Percentiles rank a stretch among this genome's conserved stretches.
These are phyloP conservation scores for Claviceps humidiphila DNA, from an alignment of 2,329 filamentous ascomycete genomes.

Conservation along the genomic window DNA sequence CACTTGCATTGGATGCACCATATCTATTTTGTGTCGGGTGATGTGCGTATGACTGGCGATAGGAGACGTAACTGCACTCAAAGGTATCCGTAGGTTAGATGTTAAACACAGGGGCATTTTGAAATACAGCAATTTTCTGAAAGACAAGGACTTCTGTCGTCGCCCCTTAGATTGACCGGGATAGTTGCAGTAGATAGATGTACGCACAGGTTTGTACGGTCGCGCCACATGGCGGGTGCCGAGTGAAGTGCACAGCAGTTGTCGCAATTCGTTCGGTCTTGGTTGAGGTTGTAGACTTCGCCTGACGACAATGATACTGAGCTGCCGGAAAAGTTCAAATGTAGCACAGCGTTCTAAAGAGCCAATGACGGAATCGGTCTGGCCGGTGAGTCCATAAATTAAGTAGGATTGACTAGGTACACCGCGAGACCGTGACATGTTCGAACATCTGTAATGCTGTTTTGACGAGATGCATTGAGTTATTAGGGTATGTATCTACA, in stretches of 20 bases:
- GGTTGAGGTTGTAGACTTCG: neutral
- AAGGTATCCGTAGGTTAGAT: neutral
- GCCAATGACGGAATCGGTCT: too few species aligned
- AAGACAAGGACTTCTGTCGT: too few species aligned
- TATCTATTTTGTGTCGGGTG: slow-evolving; percentile 75
- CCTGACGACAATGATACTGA: neutral
- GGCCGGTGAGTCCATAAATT: too few species aligned
- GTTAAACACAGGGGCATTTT: neutral
- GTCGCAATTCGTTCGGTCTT: slow-evolving; percentile 9
- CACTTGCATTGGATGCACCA: slow-evolving; percentile 29
- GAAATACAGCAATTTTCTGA: too few species aligned
- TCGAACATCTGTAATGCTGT: too few species aligned
- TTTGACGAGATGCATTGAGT: too few species aligned
- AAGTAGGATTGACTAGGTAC: too few species aligned
- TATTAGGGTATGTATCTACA: too few species aligned
- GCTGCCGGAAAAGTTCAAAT: too few species aligned
- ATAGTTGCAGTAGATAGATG: slow-evolving; percentile 5
- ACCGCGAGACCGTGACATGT: too few species aligned
- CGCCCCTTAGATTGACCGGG: neutral
- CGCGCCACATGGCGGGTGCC: slow-evolving; percentile 84
- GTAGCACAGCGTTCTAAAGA: too few species aligned
- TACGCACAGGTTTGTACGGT: slow-evolving; percentile 91
- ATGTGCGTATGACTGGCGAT: slow-evolving; percentile 95
- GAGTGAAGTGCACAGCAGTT: slow-evolving; percentile 12
- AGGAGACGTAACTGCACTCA: slow-evolving; percentile 75